Percentiles rank a stretch among this genome's conserved stretches.
Conservation (phyloP, 148 eudicot species). For the Diospyros lotus region DNA sequence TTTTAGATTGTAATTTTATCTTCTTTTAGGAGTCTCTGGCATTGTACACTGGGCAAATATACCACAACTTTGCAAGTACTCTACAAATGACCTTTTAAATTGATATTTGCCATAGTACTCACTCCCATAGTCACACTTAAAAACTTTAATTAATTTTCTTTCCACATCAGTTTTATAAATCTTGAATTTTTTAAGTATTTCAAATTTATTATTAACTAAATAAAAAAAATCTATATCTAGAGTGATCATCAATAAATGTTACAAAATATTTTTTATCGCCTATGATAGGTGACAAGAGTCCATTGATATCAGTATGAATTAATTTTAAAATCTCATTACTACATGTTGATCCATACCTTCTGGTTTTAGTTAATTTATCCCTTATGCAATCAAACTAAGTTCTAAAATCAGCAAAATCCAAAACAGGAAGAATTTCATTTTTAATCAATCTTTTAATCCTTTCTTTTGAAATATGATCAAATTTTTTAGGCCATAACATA, state of each 20-base stretch:
- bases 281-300: background rate
- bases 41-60: background rate
- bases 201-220: background rate
- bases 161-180: slow-evolving; percentile 5
- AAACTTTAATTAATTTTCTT: background rate
- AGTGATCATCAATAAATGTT: slow-evolving; percentile 3
- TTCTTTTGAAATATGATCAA: background rate
- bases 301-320: background rate
- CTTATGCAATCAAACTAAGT: background rate
- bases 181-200: background rate
- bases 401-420: background rate
- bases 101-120: slow-evolving; percentile 6
- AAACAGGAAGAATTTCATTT: background rate
- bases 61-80: background rate
- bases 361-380: slow-evolving; percentile 6
- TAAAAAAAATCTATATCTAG: background rate
- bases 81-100: background rate
- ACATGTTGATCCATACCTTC: background rate
- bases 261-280: background rate
- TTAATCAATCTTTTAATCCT: background rate
- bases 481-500: background rate
- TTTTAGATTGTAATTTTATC: background rate
- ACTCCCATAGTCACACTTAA: background rate
- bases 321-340: background rate
- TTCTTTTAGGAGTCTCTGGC: background rate